Evolutionary conservation across 345 rosid species (phyloP).

Genomic region (Eucalyptus coolabah): DNA sequence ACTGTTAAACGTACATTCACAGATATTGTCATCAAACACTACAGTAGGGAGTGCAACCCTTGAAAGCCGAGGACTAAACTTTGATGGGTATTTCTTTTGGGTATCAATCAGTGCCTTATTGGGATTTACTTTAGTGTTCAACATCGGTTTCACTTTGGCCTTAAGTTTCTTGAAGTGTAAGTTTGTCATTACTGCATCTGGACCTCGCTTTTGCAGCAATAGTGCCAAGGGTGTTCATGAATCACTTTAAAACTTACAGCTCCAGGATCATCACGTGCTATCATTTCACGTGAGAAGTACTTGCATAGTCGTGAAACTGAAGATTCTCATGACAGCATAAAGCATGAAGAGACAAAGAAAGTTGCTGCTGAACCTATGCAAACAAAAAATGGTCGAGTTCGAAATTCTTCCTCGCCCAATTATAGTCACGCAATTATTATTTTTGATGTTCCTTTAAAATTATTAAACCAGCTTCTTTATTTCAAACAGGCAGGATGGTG

Average conservation of each 20-base stretch:
- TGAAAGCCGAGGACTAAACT: slow-evolving; percentile 53
- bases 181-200: neutral
- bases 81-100: slow-evolving; percentile 42
- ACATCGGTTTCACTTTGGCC: slow-evolving; percentile 49
- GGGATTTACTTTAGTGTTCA: slow-evolving; percentile 48
- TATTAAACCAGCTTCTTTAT: neutral
- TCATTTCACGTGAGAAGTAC: slow-evolving; percentile 55
- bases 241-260: slow-evolving; percentile 23
- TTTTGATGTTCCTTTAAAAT: neutral
- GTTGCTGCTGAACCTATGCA: neutral
- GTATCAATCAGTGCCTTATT: slow-evolving; percentile 47
- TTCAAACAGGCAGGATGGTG: slow-evolving; percentile 38
- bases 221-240: neutral
- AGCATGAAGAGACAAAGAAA: neutral
- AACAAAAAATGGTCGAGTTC: slow-evolving; percentile 5
- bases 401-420: neutral
- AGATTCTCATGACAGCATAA: slow-evolving; percentile 2
- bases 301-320: slow-evolving; percentile 25
- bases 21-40: slow-evolving; percentile 20
- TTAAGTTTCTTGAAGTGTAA: slow-evolving; percentile 59
- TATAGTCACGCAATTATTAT: neutral
- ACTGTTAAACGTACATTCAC: neutral
- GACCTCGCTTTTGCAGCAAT: neutral
- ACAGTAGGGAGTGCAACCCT: slow-evolving; percentile 47
- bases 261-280: slow-evolving; percentile 53